Evolutionary conservation across 2,329 filamentous ascomycete genomes (phyloP).

Genomic region (Nannizziopsis barbatae): DNA sequence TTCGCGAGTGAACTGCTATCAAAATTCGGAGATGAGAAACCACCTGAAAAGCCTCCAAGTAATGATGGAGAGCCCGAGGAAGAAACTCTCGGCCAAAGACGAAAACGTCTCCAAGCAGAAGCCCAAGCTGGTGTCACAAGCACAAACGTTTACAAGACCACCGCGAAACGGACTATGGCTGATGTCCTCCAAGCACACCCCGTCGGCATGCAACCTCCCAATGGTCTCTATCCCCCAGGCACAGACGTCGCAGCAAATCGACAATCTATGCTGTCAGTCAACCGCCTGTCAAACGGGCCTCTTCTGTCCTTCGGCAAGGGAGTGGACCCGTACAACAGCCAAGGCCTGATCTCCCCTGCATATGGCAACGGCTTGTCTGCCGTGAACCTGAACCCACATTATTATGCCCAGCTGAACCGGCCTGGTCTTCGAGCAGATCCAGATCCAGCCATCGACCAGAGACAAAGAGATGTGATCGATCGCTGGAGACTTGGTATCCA

Average conservation of each 20-base stretch:
- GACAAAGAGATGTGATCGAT: slow-evolving; percentile 48
- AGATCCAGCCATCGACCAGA: slow-evolving; percentile 34
- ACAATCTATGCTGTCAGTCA: slow-evolving; percentile 5
- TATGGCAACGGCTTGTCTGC: slow-evolving; percentile 14
- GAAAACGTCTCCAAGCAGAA: slow-evolving; percentile 37
- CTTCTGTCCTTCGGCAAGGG: slow-evolving; percentile 8
- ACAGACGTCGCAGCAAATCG: slow-evolving; percentile 1
- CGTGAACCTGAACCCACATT: slow-evolving; percentile 17
- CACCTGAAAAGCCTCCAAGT: slow-evolving; percentile 15
- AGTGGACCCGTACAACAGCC: slow-evolving; percentile 1
- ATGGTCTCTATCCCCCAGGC: slow-evolving; percentile 2
- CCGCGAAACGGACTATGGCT: slow-evolving; percentile 37
- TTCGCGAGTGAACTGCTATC: slow-evolving; percentile 2
- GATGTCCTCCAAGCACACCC: slow-evolving; percentile 46
- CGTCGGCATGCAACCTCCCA: slow-evolving; percentile 14
- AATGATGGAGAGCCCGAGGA: slow-evolving; percentile 16
- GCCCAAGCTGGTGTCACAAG: slow-evolving; percentile 11
- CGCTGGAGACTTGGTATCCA: slow-evolving; percentile 44
- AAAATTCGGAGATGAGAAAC: slow-evolving; percentile 2
- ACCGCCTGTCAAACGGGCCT: slow-evolving; percentile 2
- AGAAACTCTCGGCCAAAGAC: slow-evolving; percentile 39
- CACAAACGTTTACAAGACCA: slow-evolving; percentile 11
- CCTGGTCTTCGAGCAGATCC: slow-evolving; percentile 5
- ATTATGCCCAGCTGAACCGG: slow-evolving; percentile 13
- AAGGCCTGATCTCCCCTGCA: slow-evolving; percentile 6